Evolutionary conservation across 2,329 filamentous ascomycete species (phyloP).

Genomic region (Pestalotiopsis sp.): DNA sequence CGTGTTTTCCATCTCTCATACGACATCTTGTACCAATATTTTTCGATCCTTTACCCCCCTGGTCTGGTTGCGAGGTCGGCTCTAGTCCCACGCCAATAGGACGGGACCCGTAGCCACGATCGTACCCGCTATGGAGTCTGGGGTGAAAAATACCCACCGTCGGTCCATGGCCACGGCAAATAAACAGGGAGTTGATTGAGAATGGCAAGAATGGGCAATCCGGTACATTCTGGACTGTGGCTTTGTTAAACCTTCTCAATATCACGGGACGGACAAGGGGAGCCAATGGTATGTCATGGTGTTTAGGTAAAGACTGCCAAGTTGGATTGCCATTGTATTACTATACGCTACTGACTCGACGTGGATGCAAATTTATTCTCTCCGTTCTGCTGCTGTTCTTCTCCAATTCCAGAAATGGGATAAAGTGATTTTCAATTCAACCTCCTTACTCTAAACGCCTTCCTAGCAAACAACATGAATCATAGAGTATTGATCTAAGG

Average conservation of each 20-base stretch:
- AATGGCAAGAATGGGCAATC: not conserved
- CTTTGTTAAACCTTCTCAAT: not conserved
- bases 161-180: not conserved
- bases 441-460: too few relatives aligned
- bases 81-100: slow-evolving; percentile 3
- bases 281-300: not conserved
- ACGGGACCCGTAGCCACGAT: not conserved
- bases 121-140: slow-evolving; percentile 5
- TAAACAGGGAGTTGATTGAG: not conserved
- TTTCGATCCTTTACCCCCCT: not conserved
- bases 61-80: not conserved
- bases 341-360: too few relatives aligned
- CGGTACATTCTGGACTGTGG: not conserved
- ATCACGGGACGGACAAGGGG: not conserved
- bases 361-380: too few relatives aligned
- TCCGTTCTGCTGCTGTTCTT: too few relatives aligned
- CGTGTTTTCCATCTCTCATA: not conserved
- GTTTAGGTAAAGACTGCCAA: not conserved
- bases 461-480: too few relatives aligned
- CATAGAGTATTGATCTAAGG: too few relatives aligned
- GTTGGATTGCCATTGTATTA: too few relatives aligned
- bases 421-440: too few relatives aligned
- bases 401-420: too few relatives aligned
- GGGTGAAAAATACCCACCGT: not conserved
- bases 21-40: not conserved